These are phyloP conservation scores for Zalaria obscura DNA, from an alignment of 2,329 filamentous ascomycete genomes.

Conservation along the genomic window DNA sequence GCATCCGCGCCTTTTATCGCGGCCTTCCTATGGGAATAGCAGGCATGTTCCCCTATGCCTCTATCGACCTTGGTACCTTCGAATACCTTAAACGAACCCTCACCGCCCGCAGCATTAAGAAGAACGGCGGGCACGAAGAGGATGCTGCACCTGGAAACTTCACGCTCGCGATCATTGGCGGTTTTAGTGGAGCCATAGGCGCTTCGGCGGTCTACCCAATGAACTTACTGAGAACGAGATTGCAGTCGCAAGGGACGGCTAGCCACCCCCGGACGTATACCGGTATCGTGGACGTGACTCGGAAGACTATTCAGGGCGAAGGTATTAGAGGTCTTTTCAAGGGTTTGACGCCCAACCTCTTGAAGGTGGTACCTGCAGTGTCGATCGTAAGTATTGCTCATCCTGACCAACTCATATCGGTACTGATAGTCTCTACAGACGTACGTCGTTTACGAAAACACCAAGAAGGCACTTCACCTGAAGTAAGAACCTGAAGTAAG, in stretches of 20 bases:
- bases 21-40: constrained; percentile 86
- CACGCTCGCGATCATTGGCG: constrained; percentile 76
- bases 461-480: constrained; percentile 52
- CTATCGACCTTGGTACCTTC: constrained; percentile 91
- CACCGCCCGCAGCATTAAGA: constrained; percentile 53
- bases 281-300: constrained; percentile 78
- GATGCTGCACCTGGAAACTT: constrained; percentile 64
- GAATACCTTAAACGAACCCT: constrained; percentile 76
- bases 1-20: constrained; percentile 67
- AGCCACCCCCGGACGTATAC: constrained; percentile 83
- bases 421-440: constrained; percentile 29
- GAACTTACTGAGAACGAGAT: constrained; percentile 78
- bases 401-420: neutral
- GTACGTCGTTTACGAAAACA: constrained; percentile 85
- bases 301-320: constrained; percentile 69
- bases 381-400: constrained; percentile 46
- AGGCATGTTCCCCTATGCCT: constrained; percentile 96
- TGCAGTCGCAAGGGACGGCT: constrained; percentile 90
- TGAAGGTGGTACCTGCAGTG: constrained; percentile 91
- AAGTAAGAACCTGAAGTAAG: constrained; percentile 5
- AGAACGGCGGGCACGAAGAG: constrained; percentile 64
- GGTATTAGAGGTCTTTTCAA: constrained; percentile 82
- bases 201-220: constrained; percentile 91
- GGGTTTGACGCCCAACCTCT: constrained; percentile 81
- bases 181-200: constrained; percentile 79